Evolutionary conservation across 495 filamentous ascomycete species (phyloP), one percentile per base, ranked within the genome.

Genomic region (Penicillium nucicola): DNA sequence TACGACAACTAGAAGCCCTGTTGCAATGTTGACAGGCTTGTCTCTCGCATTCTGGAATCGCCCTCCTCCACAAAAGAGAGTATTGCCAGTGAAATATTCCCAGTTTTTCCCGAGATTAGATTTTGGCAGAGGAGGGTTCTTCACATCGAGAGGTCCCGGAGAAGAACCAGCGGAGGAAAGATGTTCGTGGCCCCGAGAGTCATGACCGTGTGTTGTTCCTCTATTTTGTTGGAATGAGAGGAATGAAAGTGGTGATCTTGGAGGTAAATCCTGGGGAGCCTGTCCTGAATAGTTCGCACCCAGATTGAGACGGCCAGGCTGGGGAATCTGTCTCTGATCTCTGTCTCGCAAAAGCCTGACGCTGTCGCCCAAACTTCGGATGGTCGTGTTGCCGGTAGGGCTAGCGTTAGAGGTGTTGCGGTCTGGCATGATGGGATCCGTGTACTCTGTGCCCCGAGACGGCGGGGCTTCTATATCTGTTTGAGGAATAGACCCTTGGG

Each of bases 21-120:
- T 98, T 34, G 83, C 84, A 57, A 97, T 83, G 55, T 96, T 96
- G 58, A 98, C 83, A n/a, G 93, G 93, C 56, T 87, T 82, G 52
- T 95, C 86, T 52, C 83, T 81, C 42, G 92, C 86, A 64, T 96
- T 98, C 57, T 96, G 89, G 20, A 90, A 75, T 53, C 93, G 78
- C 25, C 93, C 93, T 17, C 89, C 84, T 45, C 86, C 80, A 68
- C 83, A 95, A 68, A 97, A 98, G 31, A 88, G 74, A 1, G 89
- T 96, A 54, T 96, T 97, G 33, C 95, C 93, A 32, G 84, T 77
- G 59, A 96, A 96, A 69, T 96, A 95, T 66, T 97, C 81, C 66
- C 88, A 88, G 60, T 96, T 96, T 51, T 77, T 82, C 37, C 86
- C 88, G 32, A 80, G 57, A 12, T 79, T 76, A 14, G 64, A 48